Evolutionary conservation across 1,284 basidiomycete species (phyloP).

Genomic region (Cryptococcus sp.): DNA sequence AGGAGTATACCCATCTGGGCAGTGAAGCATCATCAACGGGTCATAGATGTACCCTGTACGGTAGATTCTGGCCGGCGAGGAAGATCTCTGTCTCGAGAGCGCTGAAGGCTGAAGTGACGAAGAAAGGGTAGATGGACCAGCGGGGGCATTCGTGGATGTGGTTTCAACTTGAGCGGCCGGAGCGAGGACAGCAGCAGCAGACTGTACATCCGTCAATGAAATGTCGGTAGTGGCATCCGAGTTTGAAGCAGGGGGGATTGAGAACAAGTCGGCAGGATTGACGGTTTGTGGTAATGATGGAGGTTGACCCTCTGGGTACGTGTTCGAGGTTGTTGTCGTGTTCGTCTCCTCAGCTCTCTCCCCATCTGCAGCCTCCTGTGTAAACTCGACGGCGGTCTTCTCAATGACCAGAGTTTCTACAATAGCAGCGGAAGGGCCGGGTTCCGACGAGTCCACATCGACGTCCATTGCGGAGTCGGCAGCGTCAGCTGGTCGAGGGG

Average conservation of each 20-base stretch:
- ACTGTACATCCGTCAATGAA: not conserved
- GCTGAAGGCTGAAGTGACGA: too few relatives aligned
- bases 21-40: constrained; percentile 79
- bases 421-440: not conserved
- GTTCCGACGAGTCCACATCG: not conserved
- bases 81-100: too few relatives aligned
- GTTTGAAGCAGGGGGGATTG: not conserved
- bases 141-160: not conserved
- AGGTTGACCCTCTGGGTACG: not conserved
- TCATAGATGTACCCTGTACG: constrained; percentile 82
- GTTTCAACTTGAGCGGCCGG: not conserved
- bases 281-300: not conserved
- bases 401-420: not conserved
- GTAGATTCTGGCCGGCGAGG: constrained; percentile 11
- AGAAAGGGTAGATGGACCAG: constrained; percentile 1
- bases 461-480: constrained; percentile 10
- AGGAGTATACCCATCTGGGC: constrained; percentile 42
- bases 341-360: not conserved
- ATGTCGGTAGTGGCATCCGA: not conserved
- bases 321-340: constrained; percentile 3
- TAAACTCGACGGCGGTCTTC: not conserved
- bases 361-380: too few relatives aligned
- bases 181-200: not conserved
- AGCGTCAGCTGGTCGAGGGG: too few relatives aligned
- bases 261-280: not conserved